phyloP scores from a whole-genome alignment of 139 green algal species.

The Micromonas pusilla region DNA sequence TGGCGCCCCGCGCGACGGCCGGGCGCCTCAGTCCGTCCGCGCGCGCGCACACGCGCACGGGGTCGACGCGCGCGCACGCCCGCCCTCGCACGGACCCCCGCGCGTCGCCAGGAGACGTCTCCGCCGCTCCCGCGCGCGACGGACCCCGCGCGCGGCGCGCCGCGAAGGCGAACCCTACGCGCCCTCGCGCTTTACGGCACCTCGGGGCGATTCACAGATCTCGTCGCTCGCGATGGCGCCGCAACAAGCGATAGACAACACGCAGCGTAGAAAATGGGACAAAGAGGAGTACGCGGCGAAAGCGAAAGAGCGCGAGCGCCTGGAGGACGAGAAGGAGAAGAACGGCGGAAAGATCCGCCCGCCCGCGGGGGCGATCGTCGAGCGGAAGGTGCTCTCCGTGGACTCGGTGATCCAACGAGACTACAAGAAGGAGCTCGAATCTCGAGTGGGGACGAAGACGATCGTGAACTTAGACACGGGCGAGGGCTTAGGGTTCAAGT shows the following conservation, averaged over 20 bases:
- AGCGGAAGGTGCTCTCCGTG: background rate
- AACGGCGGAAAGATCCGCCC: background rate
- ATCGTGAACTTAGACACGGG: conserved; percentile 16
- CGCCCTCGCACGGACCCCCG: too few species aligned
- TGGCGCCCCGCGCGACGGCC: background rate
- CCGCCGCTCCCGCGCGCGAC: too few species aligned
- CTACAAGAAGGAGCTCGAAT: conserved; percentile 6
- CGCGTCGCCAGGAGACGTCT: too few species aligned
- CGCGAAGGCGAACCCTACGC: too few species aligned
- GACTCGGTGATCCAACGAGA: conserved; percentile 16
- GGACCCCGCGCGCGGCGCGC: too few species aligned
- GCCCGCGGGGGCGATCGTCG: background rate
- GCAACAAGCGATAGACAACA: conserved; percentile 16
- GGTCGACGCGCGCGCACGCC: too few species aligned
- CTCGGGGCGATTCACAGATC: too few species aligned
- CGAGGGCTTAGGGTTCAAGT: conserved; percentile 6
- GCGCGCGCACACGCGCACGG: too few species aligned
- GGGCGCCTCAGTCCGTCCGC: too few species aligned
- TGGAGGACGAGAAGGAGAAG: conserved; percentile 2
- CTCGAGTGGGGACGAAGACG: background rate
- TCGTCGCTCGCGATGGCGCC: background rate
- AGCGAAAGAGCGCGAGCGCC: conserved; percentile 3
- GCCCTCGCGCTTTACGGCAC: too few species aligned
- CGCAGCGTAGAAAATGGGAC: conserved; percentile 17
- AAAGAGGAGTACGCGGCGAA: conserved; percentile 19